Evolutionary conservation across 148 eudicot genomes (phyloP).

Genomic region (Fagopyrum homotropicum): DNA sequence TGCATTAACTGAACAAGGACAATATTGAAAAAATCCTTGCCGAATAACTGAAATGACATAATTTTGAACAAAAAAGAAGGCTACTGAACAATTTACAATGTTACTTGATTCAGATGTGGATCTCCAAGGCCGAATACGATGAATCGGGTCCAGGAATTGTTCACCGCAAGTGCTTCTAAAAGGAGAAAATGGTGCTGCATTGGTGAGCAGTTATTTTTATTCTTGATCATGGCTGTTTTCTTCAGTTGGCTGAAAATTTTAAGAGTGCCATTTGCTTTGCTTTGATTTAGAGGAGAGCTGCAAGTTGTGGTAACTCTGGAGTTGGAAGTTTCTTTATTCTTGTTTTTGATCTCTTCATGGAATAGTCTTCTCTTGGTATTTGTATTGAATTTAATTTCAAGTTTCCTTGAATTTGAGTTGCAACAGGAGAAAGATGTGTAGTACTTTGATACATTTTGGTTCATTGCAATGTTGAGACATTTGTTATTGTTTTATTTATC

Average conservation of each 20-base stretch:
- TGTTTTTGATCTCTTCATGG: not conserved
- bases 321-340: not conserved
- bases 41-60: not conserved
- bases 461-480: not conserved
- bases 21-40: too few relatives aligned
- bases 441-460: not conserved
- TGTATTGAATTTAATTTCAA: not conserved
- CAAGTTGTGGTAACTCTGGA: not conserved
- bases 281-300: slow-evolving; percentile 1
- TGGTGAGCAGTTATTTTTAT: not conserved
- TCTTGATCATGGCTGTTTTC: not conserved
- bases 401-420: not conserved
- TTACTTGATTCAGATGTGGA: slow-evolving; percentile 11
- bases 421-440: not conserved
- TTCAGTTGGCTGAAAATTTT: slow-evolving; percentile 4
- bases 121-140: slow-evolving; percentile 11
- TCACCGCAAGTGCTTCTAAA: slow-evolving; percentile 14
- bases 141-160: slow-evolving; percentile 12
- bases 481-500: not conserved
- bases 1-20: not conserved
- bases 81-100: not conserved
- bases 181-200: not conserved
- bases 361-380: not conserved
- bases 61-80: not conserved
- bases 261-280: slow-evolving; percentile 9